A percentile compares a stretch with the other conserved stretches of the same genome.
Evolutionary conservation across 495 filamentous ascomycete genomes (phyloP).

Genomic region (Aspergillus wentii): DNA sequence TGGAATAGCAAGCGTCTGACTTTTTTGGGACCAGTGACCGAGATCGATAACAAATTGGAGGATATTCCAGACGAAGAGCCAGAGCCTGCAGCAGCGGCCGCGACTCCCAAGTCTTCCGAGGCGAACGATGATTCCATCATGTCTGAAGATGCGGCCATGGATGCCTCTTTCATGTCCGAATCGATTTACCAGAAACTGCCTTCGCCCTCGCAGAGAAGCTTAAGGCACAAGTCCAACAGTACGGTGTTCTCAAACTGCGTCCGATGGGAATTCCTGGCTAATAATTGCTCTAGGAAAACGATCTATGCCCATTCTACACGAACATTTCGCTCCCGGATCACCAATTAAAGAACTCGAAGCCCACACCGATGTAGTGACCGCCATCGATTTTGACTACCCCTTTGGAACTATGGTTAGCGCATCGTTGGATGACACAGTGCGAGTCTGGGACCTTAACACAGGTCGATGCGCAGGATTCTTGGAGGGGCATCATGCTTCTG

Average conservation of each 20-base stretch:
- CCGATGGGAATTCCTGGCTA: slow-evolving; percentile 3
- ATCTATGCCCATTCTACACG: slow-evolving; percentile 92
- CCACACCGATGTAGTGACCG: slow-evolving; percentile 83
- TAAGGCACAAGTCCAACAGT: slow-evolving; percentile 61
- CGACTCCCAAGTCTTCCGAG: slow-evolving; percentile 48
- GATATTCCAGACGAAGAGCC: slow-evolving; percentile 73
- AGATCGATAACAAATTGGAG: slow-evolving; percentile 81
- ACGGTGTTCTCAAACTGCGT: slow-evolving; percentile 4
- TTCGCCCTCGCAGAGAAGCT: slow-evolving; percentile 52
- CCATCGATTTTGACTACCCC: slow-evolving; percentile 91
- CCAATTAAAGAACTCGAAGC: slow-evolving; percentile 83
- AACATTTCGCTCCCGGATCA: slow-evolving; percentile 89
- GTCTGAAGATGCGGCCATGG: slow-evolving; percentile 53
- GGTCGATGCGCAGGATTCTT: slow-evolving; percentile 86
- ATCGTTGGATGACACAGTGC: slow-evolving; percentile 91
- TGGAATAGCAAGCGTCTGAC: slow-evolving; percentile 14
- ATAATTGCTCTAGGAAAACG: slow-evolving; percentile 51
- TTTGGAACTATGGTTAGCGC: slow-evolving; percentile 96
- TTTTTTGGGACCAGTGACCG: slow-evolving; percentile 51
- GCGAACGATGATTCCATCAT: slow-evolving; percentile 46
- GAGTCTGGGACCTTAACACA: slow-evolving; percentile 93
- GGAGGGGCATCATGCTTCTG: slow-evolving; percentile 92
- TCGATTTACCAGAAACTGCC: slow-evolving; percentile 94
- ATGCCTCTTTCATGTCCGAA: slow-evolving; percentile 89
- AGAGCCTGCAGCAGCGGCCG: slow-evolving; percentile 54